Evolutionary conservation across 345 rosid species (phyloP).

Genomic region (thale cress (Arabidopsis thaliana)): DNA sequence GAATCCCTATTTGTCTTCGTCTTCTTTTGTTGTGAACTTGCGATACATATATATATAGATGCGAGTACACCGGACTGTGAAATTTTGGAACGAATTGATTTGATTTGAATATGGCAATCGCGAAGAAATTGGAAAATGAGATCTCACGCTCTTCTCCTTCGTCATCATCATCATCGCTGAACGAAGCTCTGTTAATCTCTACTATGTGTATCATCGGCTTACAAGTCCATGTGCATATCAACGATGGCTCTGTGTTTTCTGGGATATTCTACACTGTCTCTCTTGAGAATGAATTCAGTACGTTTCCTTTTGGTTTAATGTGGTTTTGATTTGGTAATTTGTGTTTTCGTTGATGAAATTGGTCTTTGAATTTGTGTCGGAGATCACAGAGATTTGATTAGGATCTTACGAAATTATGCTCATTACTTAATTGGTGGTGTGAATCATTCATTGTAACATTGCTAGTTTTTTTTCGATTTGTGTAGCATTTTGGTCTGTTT

Average conservation of each 20-base stretch:
- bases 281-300: conserved; percentile 63
- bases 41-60: neutral
- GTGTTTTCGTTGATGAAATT: neutral
- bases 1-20: conserved; percentile 16
- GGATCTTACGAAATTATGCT: conserved; percentile 27
- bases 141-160: conserved; percentile 28
- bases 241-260: conserved; percentile 81
- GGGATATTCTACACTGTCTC: conserved; percentile 84
- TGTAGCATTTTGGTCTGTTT: neutral
- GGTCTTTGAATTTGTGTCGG: neutral
- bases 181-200: conserved; percentile 63
- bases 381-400: neutral
- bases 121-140: conserved; percentile 51
- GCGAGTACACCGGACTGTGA: neutral
- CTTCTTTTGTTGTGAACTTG: neutral
- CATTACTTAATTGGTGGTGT: neutral
- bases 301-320: conserved; percentile 20
- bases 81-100: neutral
- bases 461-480: neutral
- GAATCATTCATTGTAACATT: neutral
- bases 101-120: conserved; percentile 49
- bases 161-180: conserved; percentile 43
- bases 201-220: conserved; percentile 76
- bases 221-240: conserved; percentile 77
- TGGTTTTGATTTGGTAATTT: neutral